phyloP scores from a whole-genome alignment of 1,139 yeast genomes.

The Yamadazyma sp. region DNA sequence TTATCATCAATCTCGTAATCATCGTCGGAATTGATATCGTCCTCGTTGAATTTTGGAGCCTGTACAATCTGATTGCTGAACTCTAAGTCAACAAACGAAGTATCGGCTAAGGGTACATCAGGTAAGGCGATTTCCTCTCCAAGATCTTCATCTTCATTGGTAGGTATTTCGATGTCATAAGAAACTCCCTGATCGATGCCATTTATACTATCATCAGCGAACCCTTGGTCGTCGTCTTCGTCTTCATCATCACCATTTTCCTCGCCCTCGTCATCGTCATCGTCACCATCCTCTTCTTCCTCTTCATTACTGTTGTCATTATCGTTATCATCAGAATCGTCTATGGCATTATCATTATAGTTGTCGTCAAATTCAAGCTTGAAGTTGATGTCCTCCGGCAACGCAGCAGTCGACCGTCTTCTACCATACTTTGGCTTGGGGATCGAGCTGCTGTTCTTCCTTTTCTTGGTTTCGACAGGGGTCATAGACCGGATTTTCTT shows the following conservation, averaged over 20 bases:
- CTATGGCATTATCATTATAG: slow-evolving; percentile 20
- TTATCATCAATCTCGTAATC: slow-evolving; percentile 74
- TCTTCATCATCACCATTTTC: slow-evolving; percentile 47
- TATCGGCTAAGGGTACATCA: slow-evolving; percentile 11
- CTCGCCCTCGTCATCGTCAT: slow-evolving; percentile 31
- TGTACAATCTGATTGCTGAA: slow-evolving; percentile 39
- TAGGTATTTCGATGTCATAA: background rate
- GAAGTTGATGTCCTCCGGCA: slow-evolving; percentile 55
- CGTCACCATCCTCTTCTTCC: slow-evolving; percentile 43
- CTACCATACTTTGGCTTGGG: slow-evolving; percentile 34
- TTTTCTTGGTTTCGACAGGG: slow-evolving; percentile 21
- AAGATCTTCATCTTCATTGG: slow-evolving; percentile 58
- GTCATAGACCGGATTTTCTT: slow-evolving; percentile 56
- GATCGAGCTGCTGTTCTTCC: slow-evolving; percentile 18
- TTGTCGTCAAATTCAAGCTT: slow-evolving; percentile 54
- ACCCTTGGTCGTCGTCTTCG: slow-evolving; percentile 18
- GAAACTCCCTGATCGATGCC: slow-evolving; percentile 10
- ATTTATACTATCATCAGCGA: slow-evolving; percentile 17
- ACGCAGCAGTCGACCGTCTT: slow-evolving; percentile 39
- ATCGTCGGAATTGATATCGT: slow-evolving; percentile 61
- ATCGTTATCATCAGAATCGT: slow-evolving; percentile 17
- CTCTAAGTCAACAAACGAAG: slow-evolving; percentile 28
- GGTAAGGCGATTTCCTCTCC: slow-evolving; percentile 57
- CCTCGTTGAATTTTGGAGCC: slow-evolving; percentile 54
- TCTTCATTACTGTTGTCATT: slow-evolving; percentile 6